Conservation (phyloP, 169 alveolate genomes). For the Plasmodium malariae region DNA sequence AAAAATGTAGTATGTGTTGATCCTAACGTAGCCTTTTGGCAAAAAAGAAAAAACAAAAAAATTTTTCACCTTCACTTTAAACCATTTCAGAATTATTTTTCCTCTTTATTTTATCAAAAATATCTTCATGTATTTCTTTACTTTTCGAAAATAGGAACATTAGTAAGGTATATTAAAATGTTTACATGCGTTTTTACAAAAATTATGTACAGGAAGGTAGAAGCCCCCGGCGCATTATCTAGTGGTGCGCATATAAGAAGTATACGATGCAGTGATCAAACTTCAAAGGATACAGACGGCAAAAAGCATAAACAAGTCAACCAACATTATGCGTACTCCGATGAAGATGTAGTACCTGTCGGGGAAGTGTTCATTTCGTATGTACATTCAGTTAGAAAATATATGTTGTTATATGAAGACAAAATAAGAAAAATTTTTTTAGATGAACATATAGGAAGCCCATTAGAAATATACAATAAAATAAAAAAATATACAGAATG, state of each 20-base stretch:
- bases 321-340: too few species aligned
- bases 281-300: too few species aligned
- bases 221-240: neutral
- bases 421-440: constrained; percentile 10
- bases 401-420: constrained; percentile 16
- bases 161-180: constrained; percentile 40
- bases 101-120: constrained; percentile 43
- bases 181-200: constrained; percentile 37
- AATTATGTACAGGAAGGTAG: neutral
- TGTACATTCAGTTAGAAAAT: constrained; percentile 19
- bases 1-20: constrained; percentile 48
- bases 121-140: constrained; percentile 45
- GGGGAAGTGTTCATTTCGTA: constrained; percentile 30
- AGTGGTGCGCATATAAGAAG: too few species aligned
- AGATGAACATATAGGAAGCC: constrained; percentile 7
- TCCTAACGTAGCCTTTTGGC: constrained; percentile 41
- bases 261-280: too few species aligned
- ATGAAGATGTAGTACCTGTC: constrained; percentile 9
- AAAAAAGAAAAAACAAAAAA: constrained; percentile 17
- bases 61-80: constrained; percentile 13
- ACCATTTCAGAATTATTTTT: constrained; percentile 42
- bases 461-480: constrained; percentile 29
- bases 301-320: too few species aligned
- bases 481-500: constrained; percentile 47
- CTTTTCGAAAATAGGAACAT: constrained; percentile 34